These are phyloP conservation scores for Crithidia sp. DNA, from an alignment of 208 protist species.

Conservation along the genomic window DNA sequence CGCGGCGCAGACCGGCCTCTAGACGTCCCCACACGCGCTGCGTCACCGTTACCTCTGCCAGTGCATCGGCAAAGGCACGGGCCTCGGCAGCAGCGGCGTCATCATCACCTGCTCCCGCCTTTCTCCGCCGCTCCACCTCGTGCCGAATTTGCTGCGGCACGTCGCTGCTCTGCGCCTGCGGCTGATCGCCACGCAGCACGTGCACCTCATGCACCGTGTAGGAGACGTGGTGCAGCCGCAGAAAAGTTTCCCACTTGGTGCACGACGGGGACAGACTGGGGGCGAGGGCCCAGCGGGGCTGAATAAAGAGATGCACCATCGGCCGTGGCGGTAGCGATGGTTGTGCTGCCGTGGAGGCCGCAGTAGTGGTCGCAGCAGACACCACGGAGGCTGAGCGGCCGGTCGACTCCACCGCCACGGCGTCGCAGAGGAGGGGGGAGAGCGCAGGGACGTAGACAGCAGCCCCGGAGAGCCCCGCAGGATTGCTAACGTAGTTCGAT, in stretches of 20 bases:
- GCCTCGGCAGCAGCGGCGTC: conserved; percentile 3
- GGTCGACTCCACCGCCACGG: background rate
- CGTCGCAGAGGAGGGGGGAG: background rate
- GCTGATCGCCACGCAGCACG: conserved; percentile 30
- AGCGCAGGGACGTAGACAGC: conserved; percentile 5
- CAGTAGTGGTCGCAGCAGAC: background rate
- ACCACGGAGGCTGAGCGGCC: background rate
- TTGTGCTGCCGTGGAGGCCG: background rate
- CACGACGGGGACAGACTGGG: conserved; percentile 41
- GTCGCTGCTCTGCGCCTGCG: conserved; percentile 24
- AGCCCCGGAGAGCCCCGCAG: background rate
- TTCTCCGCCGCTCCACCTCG: background rate
- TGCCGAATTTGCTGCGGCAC: conserved; percentile 21
- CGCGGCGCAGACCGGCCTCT: background rate
- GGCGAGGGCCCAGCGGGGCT: conserved; percentile 43
- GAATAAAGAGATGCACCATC: conserved; percentile 46
- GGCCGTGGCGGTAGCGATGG: background rate
- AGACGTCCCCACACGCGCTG: conserved; percentile 2
- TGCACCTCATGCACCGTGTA: conserved; percentile 42
- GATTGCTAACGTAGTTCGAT: conserved; percentile 5
- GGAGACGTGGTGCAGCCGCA: conserved; percentile 50
- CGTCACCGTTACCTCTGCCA: conserved; percentile 3
- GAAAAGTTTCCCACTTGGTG: conserved; percentile 51
- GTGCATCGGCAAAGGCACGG: background rate
- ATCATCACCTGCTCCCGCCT: background rate